Conservation (phyloP, 2,329 filamentous ascomycete genomes). For the Fusarium sp. region DNA sequence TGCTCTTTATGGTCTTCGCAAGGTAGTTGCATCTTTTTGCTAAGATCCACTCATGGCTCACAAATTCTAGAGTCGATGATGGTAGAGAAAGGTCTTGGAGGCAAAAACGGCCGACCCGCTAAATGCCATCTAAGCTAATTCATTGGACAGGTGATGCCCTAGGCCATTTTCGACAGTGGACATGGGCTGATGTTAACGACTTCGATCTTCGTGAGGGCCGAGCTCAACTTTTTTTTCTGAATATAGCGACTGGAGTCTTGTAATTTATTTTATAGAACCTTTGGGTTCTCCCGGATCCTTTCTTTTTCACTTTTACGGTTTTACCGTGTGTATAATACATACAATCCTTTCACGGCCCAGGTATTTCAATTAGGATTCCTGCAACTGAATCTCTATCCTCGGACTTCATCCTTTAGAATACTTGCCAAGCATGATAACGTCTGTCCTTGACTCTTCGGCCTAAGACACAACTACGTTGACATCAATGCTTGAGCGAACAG, state of each 20-base stretch:
- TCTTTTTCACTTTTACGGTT: not conserved
- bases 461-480: conserved; percentile 31
- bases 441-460: conserved; percentile 16
- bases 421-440: conserved; percentile 43
- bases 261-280: not conserved
- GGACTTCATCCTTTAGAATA: conserved; percentile 6
- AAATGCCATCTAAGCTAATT: not conserved
- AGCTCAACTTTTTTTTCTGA: conserved; percentile 26
- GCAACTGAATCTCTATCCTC: not conserved
- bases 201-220: conserved; percentile 9
- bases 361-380: conserved; percentile 22
- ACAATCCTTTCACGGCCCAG: not conserved
- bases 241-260: conserved; percentile 5
- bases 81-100: conserved; percentile 2
- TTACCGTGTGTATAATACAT: not conserved
- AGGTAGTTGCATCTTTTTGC: too few relatives aligned
- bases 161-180: conserved; percentile 14
- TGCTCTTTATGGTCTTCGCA: too few relatives aligned
- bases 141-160: conserved; percentile 22
- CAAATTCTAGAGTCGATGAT: conserved; percentile 21
- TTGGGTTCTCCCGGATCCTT: not conserved
- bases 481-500: conserved; percentile 70
- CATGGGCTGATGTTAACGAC: conserved; percentile 38
- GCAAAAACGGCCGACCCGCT: conserved; percentile 21
- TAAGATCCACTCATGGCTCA: not conserved